phyloP scores from a whole-genome alignment of 495 filamentous ascomycete genomes.

The Daldinia grandis region DNA sequence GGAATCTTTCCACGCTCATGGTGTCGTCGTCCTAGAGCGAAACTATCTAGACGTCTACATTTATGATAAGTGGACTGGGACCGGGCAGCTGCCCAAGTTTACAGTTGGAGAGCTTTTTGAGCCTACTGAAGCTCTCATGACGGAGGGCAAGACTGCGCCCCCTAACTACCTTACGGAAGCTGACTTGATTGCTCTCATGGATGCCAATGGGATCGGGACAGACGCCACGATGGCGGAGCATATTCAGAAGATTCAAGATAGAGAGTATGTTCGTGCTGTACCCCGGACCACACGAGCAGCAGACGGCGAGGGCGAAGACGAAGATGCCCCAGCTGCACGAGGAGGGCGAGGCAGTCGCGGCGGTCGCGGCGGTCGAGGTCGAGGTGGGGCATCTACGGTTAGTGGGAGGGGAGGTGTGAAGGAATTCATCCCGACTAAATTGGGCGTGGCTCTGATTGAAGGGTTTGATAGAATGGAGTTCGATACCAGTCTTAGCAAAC shows the following conservation, averaged over 20 bases:
- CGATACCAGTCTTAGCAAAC: constrained; percentile 90
- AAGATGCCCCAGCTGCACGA: constrained; percentile 45
- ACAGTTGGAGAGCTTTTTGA: constrained; percentile 79
- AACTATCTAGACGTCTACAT: constrained; percentile 97
- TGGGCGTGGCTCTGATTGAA: constrained; percentile 89
- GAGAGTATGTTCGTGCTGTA: constrained; percentile 78
- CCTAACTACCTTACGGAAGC: constrained; percentile 93
- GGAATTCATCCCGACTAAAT: constrained; percentile 88
- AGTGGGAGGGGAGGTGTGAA: constrained; percentile 64
- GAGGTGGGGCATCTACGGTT: constrained; percentile 50
- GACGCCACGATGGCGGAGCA: constrained; percentile 99
- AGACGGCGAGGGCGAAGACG: constrained; percentile 45
- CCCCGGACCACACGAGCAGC: constrained; percentile 52
- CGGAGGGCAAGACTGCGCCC: constrained; percentile 83
- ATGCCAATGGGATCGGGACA: constrained; percentile 97
- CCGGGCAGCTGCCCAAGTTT: constrained; percentile 81
- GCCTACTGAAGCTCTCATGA: constrained; percentile 88
- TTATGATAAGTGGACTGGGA: constrained; percentile 95
- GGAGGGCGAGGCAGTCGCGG: constrained; percentile 54
- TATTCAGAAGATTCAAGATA: constrained; percentile 91
- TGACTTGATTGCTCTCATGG: constrained; percentile 97
- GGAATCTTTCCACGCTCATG: constrained; percentile 80
- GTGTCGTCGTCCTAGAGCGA: constrained; percentile 83
- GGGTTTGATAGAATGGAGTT: constrained; percentile 93
- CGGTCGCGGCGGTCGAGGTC: constrained; percentile 53